Percentiles rank a stretch among this genome's conserved stretches.
phyloP scores from a whole-genome alignment of 805 yeast species.

The Kluyveromyces dobzhanskii region DNA sequence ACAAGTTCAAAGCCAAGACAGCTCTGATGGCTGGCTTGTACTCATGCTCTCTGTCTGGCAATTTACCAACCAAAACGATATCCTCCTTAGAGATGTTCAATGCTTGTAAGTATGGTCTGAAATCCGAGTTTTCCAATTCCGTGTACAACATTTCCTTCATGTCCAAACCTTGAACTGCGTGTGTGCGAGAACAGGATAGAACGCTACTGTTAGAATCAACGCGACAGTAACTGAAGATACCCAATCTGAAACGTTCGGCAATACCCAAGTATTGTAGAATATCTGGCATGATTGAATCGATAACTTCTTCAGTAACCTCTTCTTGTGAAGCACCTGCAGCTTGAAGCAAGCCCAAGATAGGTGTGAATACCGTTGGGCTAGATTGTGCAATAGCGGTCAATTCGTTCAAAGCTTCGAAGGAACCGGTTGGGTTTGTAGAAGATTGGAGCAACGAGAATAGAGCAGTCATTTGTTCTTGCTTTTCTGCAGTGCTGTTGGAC shows the following conservation, averaged over 20 bases:
- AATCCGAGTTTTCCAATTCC: slow-evolving; percentile 23
- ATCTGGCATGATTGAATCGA: slow-evolving; percentile 18
- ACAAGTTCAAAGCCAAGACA: slow-evolving; percentile 21
- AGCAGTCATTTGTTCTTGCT: slow-evolving; percentile 2
- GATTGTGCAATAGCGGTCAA: slow-evolving; percentile 19
- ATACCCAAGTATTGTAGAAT: slow-evolving; percentile 20
- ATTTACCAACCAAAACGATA: slow-evolving; percentile 24
- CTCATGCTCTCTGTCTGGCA: slow-evolving; percentile 22
- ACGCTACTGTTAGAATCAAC: slow-evolving; percentile 15
- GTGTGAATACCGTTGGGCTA: slow-evolving; percentile 14
- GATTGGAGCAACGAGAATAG: slow-evolving; percentile 15
- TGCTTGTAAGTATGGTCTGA: slow-evolving; percentile 25
- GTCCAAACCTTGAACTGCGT: slow-evolving; percentile 28
- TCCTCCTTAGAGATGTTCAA: slow-evolving; percentile 20
- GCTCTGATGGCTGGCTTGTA: slow-evolving; percentile 29
- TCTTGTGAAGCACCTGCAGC: slow-evolving; percentile 9
- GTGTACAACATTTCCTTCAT: slow-evolving; percentile 25
- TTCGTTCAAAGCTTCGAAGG: slow-evolving; percentile 18
- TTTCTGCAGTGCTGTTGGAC: neutral
- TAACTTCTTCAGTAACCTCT: slow-evolving; percentile 14
- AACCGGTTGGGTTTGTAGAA: slow-evolving; percentile 18
- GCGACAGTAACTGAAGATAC: slow-evolving; percentile 26
- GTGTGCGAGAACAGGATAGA: slow-evolving; percentile 19
- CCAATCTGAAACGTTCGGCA: slow-evolving; percentile 22
- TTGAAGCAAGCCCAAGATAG: slow-evolving; percentile 16